phyloP scores from a whole-genome alignment of 306 rosid genomes.

The Malus asiatica region DNA sequence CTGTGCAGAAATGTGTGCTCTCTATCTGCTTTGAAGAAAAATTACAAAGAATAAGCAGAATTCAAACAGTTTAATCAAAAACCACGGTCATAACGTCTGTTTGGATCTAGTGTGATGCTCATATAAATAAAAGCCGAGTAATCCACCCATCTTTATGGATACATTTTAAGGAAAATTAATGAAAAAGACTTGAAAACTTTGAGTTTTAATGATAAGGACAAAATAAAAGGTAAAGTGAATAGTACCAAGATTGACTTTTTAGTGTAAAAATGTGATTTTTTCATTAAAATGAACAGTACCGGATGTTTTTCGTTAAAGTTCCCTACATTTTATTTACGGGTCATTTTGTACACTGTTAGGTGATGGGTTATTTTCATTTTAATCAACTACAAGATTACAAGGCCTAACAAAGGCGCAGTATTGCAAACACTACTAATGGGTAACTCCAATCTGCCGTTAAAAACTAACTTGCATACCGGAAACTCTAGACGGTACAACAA shows the following conservation, averaged over 20 bases:
- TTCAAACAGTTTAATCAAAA: neutral
- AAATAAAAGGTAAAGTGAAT: too few relatives aligned
- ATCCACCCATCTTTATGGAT: neutral
- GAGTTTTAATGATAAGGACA: too few relatives aligned
- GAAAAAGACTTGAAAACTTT: too few relatives aligned
- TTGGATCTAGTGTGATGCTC: too few relatives aligned
- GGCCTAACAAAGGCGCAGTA: neutral
- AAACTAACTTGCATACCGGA: neutral
- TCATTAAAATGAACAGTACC: too few relatives aligned
- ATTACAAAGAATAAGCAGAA: neutral
- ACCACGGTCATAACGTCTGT: neutral
- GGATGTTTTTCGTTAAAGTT: too few relatives aligned
- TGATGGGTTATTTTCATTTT: neutral
- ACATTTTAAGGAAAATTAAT: too few relatives aligned
- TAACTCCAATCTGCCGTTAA: neutral
- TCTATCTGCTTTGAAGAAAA: conserved; percentile 38
- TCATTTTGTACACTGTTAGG: neutral
- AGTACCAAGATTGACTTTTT: too few relatives aligned
- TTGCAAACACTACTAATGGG: neutral
- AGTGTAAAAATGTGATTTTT: too few relatives aligned
- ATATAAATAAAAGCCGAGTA: too few relatives aligned
- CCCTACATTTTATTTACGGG: neutral
- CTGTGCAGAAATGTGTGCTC: conserved; percentile 41
- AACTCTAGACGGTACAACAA: neutral
- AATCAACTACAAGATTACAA: neutral